Evolutionary conservation across 352 stramenopile species (phyloP).

Genomic region (Phytophthora citrophthora): DNA sequence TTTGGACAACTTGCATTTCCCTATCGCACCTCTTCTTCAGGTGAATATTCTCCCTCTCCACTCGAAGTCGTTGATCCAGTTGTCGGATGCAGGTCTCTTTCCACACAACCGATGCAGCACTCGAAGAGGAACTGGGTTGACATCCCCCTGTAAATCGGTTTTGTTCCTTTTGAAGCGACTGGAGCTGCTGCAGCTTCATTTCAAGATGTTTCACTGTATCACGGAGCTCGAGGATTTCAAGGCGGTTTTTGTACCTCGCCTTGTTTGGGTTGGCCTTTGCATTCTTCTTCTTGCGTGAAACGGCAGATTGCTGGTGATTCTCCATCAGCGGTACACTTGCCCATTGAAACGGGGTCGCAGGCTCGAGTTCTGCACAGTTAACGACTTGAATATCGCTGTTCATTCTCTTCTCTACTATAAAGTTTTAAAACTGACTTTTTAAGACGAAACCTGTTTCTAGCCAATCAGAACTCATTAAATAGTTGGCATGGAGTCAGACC

Average conservation of each 20-base stretch:
- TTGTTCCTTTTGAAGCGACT: slow-evolving; percentile 6
- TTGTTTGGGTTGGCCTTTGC: slow-evolving; percentile 35
- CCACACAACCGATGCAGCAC: not conserved
- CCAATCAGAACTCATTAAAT: slow-evolving; percentile 8
- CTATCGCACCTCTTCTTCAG: slow-evolving; percentile 11
- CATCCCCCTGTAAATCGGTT: not conserved
- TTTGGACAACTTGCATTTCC: slow-evolving; percentile 9
- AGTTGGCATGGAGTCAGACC: slow-evolving; percentile 5
- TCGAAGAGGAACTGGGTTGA: not conserved
- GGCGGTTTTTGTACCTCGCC: slow-evolving; percentile 23
- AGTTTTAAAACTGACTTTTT: too few species aligned
- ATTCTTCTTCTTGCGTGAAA: slow-evolving; percentile 7
- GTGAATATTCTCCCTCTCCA: not conserved
- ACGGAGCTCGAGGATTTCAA: slow-evolving; percentile 10
- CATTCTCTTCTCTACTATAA: not conserved
- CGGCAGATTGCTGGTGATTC: too few species aligned
- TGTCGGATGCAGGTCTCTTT: slow-evolving; percentile 22
- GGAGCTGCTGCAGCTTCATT: slow-evolving; percentile 18
- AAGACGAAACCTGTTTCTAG: not conserved
- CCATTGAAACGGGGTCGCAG: too few species aligned
- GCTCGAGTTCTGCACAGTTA: not conserved
- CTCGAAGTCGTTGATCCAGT: slow-evolving; percentile 12
- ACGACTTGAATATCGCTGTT: not conserved
- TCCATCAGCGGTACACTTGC: too few species aligned
- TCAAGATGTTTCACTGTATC: slow-evolving; percentile 17